Evolutionary conservation across 176 grass and related monocot genomes (phyloP).

Genomic region (Triticum dicoccoides): DNA sequence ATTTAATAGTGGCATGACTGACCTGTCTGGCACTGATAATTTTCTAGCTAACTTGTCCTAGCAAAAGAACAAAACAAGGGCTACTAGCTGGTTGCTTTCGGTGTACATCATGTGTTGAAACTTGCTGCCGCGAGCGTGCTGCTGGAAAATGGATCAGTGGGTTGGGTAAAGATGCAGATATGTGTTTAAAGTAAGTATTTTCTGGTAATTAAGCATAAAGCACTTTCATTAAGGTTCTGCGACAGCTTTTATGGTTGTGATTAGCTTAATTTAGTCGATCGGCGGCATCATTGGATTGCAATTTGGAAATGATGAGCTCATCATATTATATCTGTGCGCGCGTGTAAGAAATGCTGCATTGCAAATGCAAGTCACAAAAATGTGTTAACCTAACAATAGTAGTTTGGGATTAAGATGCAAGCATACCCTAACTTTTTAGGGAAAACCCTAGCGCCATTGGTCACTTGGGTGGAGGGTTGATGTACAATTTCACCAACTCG

Average conservation of each 20-base stretch:
- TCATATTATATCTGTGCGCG: background rate
- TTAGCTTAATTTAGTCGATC: conserved; percentile 35
- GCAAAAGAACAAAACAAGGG: conserved; percentile 22
- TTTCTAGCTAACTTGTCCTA: conserved; percentile 16
- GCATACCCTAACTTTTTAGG: background rate
- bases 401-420: background rate
- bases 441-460: too few relatives aligned
- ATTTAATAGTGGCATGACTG: background rate
- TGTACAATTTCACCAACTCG: too few relatives aligned
- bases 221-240: conserved; percentile 30
- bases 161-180: conserved; percentile 48
- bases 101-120: conserved; percentile 39
- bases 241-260: conserved; percentile 25
- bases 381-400: background rate
- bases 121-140: conserved; percentile 1
- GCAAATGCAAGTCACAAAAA: background rate
- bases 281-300: conserved; percentile 19
- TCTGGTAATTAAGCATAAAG: conserved; percentile 42
- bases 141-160: conserved; percentile 28
- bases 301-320: conserved; percentile 38
- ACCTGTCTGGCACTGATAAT: conserved; percentile 27
- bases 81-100: conserved; percentile 31
- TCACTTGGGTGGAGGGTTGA: too few relatives aligned
- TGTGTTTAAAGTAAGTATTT: background rate
- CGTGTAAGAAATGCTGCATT: background rate